Conservation (phyloP, 176 grass and related monocot genomes). For the Metroxylon sagu region DNA sequence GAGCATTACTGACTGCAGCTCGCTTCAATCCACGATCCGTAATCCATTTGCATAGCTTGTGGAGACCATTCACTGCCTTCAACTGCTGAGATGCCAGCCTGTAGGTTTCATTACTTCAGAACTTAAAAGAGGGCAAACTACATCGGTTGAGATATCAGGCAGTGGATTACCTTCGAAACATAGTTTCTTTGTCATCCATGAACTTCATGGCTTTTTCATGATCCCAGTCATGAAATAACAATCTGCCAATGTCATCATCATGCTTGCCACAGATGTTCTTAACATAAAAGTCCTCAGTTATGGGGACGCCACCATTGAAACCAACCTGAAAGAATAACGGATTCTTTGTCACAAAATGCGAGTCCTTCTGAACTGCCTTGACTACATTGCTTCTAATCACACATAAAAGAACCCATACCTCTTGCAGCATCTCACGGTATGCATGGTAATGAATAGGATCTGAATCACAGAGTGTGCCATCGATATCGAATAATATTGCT, state of each 20-base stretch:
- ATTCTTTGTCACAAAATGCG: neutral
- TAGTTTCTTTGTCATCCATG: constrained; percentile 57
- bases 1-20: constrained; percentile 67
- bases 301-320: constrained; percentile 52
- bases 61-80: constrained; percentile 43
- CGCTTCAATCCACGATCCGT: constrained; percentile 40
- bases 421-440: constrained; percentile 48
- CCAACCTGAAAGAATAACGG: constrained; percentile 22
- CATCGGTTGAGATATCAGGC: neutral
- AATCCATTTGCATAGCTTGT: constrained; percentile 56
- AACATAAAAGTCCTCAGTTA: constrained; percentile 68
- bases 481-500: constrained; percentile 70
- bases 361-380: too few species aligned
- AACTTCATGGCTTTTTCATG: constrained; percentile 44
- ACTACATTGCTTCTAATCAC: too few species aligned
- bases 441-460: constrained; percentile 76
- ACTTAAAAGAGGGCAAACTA: neutral
- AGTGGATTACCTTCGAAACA: constrained; percentile 48
- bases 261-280: constrained; percentile 56
- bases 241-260: constrained; percentile 43
- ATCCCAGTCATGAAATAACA: constrained; percentile 58
- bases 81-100: constrained; percentile 42
- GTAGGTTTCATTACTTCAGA: constrained; percentile 16
- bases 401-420: constrained; percentile 24
- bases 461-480: constrained; percentile 76